Percentiles rank a stretch among this genome's conserved stretches.
Evolutionary conservation across 1,284 basidiomycete genomes (phyloP).

Genomic region (Heterobasidion irregulare): DNA sequence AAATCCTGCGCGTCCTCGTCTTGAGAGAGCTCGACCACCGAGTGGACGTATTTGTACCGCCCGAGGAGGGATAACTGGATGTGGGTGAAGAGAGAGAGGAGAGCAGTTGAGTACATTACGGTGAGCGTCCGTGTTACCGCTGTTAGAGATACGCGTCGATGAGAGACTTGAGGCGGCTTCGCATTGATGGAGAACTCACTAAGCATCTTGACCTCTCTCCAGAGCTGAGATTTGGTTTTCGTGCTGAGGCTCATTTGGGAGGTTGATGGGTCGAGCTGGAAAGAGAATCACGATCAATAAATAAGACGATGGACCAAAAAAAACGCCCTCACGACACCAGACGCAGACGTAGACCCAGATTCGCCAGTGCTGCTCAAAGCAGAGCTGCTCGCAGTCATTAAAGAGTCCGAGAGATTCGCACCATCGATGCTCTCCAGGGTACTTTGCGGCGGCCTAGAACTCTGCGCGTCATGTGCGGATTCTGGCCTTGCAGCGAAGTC

Average conservation of each 20-base stretch:
- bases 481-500: conserved; percentile 21
- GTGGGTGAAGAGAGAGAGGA: conserved; percentile 76
- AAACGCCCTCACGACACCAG: conserved; percentile 3
- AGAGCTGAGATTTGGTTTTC: conserved; percentile 62
- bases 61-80: conserved; percentile 81
- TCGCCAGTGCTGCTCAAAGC: conserved; percentile 7
- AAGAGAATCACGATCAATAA: not conserved
- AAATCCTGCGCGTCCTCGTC: conserved; percentile 45
- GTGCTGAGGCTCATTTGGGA: conserved; percentile 11
- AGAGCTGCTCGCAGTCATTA: conserved; percentile 8
- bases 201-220: conserved; percentile 78
- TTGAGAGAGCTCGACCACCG: conserved; percentile 54
- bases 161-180: not conserved
- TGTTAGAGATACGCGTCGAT: conserved; percentile 19
- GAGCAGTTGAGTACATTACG: conserved; percentile 72
- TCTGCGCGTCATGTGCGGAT: conserved; percentile 13
- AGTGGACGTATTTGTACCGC: conserved; percentile 72
- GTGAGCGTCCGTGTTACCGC: conserved; percentile 85
- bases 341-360: not conserved
- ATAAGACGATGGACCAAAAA: not conserved
- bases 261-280: conserved; percentile 4
- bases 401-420: conserved; percentile 5
- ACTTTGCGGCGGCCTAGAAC: not conserved
- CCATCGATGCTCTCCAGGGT: not conserved
- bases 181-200: conserved; percentile 34